phyloP scores from a whole-genome alignment of 139 green algal species.

The Chlamydomonas incerta region DNA sequence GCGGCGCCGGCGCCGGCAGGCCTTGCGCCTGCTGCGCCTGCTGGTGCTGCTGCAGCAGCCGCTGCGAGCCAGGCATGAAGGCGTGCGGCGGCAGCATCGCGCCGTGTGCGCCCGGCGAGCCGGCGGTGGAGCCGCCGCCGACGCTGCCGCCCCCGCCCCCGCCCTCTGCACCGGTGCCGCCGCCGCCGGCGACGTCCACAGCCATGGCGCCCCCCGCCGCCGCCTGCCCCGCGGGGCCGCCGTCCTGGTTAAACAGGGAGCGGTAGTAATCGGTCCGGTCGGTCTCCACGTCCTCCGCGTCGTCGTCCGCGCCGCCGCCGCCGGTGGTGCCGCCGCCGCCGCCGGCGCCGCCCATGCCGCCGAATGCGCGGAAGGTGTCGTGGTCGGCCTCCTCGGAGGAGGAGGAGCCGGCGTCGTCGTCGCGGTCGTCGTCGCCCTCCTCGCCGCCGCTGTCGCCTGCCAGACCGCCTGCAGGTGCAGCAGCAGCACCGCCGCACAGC shows the following conservation, averaged over 20 bases:
- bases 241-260: constrained; percentile 3
- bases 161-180: too few species aligned
- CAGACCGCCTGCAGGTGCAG: constrained; percentile 3
- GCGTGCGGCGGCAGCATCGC: neutral
- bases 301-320: neutral
- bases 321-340: neutral
- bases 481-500: neutral
- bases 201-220: neutral
- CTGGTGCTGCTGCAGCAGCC: neutral
- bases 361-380: constrained; percentile 33
- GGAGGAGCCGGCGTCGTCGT: neutral
- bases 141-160: too few species aligned
- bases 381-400: constrained; percentile 21
- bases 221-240: neutral
- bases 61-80: neutral
- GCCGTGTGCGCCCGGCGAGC: too few species aligned
- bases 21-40: neutral
- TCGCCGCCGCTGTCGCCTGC: constrained; percentile 6
- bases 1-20: too few species aligned
- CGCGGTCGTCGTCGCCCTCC: constrained; percentile 20
- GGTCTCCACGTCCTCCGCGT: neutral
- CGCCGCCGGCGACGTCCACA: neutral
- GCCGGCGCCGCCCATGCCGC: neutral
- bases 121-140: too few species aligned
- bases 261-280: constrained; percentile 21